phyloP scores from a whole-genome alignment of 73 alveolate species.

The Symbiodinium pilosum region DNA sequence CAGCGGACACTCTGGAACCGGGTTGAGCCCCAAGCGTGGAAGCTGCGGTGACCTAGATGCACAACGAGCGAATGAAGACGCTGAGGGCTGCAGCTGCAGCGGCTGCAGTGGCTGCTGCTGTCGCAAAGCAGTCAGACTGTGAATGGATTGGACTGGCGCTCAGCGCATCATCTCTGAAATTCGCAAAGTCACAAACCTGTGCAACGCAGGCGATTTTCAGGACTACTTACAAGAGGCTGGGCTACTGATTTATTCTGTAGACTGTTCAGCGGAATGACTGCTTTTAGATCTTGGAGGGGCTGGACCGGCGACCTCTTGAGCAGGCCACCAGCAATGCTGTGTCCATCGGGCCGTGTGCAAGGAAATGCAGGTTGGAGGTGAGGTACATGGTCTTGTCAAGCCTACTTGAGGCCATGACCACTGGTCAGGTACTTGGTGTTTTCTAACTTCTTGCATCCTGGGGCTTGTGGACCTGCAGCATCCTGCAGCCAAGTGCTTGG shows the following conservation, averaged over 20 bases:
- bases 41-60: too few species aligned
- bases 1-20: slow-evolving; percentile 62
- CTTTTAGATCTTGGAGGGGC: background rate
- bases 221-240: background rate
- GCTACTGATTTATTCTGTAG: too few species aligned
- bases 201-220: slow-evolving; percentile 5
- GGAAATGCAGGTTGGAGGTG: too few species aligned
- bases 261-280: too few species aligned
- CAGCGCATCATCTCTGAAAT: background rate
- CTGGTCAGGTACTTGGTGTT: background rate
- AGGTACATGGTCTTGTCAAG: too few species aligned
- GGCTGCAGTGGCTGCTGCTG: slow-evolving; percentile 89
- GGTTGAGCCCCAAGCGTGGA: background rate
- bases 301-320: background rate
- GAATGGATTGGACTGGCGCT: slow-evolving; percentile 41
- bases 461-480: background rate
- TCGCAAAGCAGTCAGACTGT: slow-evolving; percentile 42
- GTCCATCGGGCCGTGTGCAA: too few species aligned
- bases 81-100: slow-evolving; percentile 93
- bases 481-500: background rate
- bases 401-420: background rate
- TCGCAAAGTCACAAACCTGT: too few species aligned
- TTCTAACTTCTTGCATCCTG: too few species aligned
- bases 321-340: too few species aligned
- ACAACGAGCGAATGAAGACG: too few species aligned